Evolutionary conservation across 208 protist genomes (phyloP).

Genomic region (Crithidia fasciculata): DNA sequence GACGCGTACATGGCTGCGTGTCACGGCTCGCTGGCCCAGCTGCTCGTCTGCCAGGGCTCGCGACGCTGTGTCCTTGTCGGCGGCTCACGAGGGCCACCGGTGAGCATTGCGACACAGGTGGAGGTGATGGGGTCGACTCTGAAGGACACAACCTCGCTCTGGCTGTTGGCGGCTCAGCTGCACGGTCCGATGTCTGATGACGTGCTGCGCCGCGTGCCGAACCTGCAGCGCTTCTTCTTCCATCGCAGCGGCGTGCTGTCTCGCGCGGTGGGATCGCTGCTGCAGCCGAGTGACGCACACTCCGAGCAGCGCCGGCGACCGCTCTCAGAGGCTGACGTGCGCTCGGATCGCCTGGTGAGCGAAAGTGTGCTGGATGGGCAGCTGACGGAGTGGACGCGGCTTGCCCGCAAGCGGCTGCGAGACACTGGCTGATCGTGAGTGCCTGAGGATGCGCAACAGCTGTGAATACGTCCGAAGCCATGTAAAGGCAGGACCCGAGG

Average conservation of each 20-base stretch:
- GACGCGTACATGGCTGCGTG: slow-evolving; percentile 48
- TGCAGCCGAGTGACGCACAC: neutral
- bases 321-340: slow-evolving; percentile 11
- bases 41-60: slow-evolving; percentile 16
- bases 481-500: no score
- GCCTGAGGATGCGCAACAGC: no score
- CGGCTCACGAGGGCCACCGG: slow-evolving; percentile 56
- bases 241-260: slow-evolving; percentile 1
- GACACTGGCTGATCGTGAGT: slow-evolving; percentile 2
- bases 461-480: no score
- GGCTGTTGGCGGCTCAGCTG: slow-evolving; percentile 43
- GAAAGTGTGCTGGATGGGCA: slow-evolving; percentile 53
- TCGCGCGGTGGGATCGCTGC: slow-evolving; percentile 12
- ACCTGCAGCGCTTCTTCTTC: slow-evolving; percentile 20
- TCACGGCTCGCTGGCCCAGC: slow-evolving; percentile 64
- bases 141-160: slow-evolving; percentile 46
- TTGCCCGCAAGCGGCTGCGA: slow-evolving; percentile 52
- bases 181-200: slow-evolving; percentile 2
- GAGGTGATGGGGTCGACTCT: slow-evolving; percentile 40
- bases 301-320: neutral
- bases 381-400: slow-evolving; percentile 57
- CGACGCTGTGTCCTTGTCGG: slow-evolving; percentile 33
- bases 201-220: slow-evolving; percentile 4
- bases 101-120: slow-evolving; percentile 52
- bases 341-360: slow-evolving; percentile 28